These are phyloP conservation scores for Scedosporium minutisporum DNA, from an alignment of 2,329 filamentous ascomycete genomes.

Conservation along the genomic window DNA sequence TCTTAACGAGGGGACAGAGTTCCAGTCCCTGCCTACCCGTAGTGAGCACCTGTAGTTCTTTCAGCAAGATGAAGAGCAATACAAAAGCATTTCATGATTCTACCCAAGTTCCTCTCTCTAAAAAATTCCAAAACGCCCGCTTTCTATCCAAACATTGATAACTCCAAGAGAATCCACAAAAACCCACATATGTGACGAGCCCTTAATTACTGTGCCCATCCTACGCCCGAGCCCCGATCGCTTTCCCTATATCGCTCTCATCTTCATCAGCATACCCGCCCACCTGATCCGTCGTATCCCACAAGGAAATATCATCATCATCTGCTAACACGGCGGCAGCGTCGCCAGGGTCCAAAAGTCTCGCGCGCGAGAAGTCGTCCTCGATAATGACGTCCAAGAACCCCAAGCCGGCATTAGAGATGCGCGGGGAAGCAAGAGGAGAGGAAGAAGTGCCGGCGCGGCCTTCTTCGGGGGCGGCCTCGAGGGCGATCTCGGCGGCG, in stretches of 20 bases:
- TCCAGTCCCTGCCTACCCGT: too few relatives aligned
- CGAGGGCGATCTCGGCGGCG: conserved; percentile 46
- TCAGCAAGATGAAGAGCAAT: too few relatives aligned
- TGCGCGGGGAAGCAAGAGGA: neutral
- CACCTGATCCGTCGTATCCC: conserved; percentile 27
- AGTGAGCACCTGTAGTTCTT: too few relatives aligned
- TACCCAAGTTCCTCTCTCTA: neutral
- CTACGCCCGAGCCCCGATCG: neutral
- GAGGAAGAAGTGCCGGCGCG: conserved; percentile 12
- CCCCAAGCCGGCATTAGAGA: conserved; percentile 9
- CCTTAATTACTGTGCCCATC: neutral
- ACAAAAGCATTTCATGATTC: neutral
- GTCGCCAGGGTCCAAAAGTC: conserved; percentile 36
- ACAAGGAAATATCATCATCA: conserved; percentile 50
- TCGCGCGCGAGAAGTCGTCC: conserved; percentile 23
- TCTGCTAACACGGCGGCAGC: conserved; percentile 47
- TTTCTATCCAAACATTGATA: neutral
- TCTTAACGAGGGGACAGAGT: too few relatives aligned
- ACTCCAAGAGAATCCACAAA: neutral
- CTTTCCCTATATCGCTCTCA: neutral
- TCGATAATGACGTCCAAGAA: conserved; percentile 29
- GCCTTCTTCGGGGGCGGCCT: conserved; percentile 27
- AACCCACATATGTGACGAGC: neutral
- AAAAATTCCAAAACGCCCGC: neutral
- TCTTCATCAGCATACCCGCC: neutral